These are phyloP conservation scores for Brassica incana DNA, from an alignment of 345 rosid genomes.

Conservation along the genomic window DNA sequence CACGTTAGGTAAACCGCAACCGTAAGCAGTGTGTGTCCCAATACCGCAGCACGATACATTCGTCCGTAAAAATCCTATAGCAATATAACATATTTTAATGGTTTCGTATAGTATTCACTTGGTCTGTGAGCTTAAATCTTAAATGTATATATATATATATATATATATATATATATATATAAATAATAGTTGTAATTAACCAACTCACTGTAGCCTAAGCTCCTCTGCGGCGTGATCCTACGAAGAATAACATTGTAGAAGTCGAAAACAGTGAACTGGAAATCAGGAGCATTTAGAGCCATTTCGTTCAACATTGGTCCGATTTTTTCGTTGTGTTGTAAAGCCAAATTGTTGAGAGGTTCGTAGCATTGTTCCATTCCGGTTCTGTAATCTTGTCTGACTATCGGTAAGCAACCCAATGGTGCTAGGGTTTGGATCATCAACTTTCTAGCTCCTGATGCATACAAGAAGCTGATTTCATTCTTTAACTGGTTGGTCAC, in stretches of 20 bases:
- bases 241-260: conserved; percentile 33
- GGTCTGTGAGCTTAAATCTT: background rate
- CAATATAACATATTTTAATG: background rate
- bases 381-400: conserved; percentile 19
- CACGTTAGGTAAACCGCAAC: conserved; percentile 23
- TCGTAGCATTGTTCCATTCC: conserved; percentile 19
- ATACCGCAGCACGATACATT: conserved; percentile 18
- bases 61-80: background rate
- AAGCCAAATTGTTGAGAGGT: conserved; percentile 28
- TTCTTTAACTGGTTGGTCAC: conserved; percentile 29
- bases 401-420: conserved; percentile 41
- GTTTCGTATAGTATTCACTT: background rate
- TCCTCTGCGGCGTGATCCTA: conserved; percentile 12
- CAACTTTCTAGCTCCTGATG: conserved; percentile 37
- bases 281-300: conserved; percentile 14
- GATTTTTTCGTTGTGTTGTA: conserved; percentile 29
- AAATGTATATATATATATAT: too few species aligned
- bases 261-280: conserved; percentile 35
- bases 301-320: conserved; percentile 29
- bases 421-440: conserved; percentile 37
- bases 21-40: conserved; percentile 23
- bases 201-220: conserved; percentile 18
- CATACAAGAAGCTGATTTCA: conserved; percentile 21
- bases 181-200: background rate
- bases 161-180: too few species aligned